Evolutionary conservation across 306 rosid genomes (phyloP), one percentile per base, ranked within the genome.

Genomic region (Vachellia collinsii): DNA sequence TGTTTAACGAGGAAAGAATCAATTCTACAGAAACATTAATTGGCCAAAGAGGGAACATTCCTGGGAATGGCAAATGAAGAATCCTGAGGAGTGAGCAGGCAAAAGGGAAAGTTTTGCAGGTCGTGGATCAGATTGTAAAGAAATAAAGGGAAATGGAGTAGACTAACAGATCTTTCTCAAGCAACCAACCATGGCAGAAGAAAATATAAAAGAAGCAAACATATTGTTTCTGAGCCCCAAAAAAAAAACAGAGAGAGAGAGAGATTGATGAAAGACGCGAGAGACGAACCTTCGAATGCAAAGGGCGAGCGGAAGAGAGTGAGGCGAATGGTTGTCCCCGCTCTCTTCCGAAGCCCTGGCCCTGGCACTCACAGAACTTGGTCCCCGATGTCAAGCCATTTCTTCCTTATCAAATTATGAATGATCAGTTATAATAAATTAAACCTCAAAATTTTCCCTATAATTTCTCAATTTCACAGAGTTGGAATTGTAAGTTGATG

Each of bases 241-340:
- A n/a, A n/a, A n/a, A n/a, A n/a, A n/a, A n/a, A n/a, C n/a, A n/a
- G n/a, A n/a, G n/a, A n/a, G n/a, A n/a, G n/a, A n/a, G n/a, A n/a
- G n/a, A n/a, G n/a, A n/a, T n/a, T 53, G 14, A 20, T 53, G 14
- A 20, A 56, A 59, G 16, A 23, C 16, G 14, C 8, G 54, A 11
- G 25, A 20, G 4, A 69, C 19, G 74, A 70, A 70, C 74, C 56
- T 38, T 38, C 8, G 17, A 13, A 29, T 25, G 67, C 80, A 79
- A 37, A 77, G 78, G 78, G 50, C 11, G 74, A 43, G 62, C 89
- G 86, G 86, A 78, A 77, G 44, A n/a, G n/a, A 75, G 70, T 58
- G 85, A 76, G 80, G 82, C 69, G 71, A 81, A 53, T n/a, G 63
- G 82, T 85, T 72, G 79, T 29, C 34, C 34, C 34, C 2, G 34